phyloP scores from a whole-genome alignment of 495 filamentous ascomycete genomes.

The Trichoderma reesei region DNA sequence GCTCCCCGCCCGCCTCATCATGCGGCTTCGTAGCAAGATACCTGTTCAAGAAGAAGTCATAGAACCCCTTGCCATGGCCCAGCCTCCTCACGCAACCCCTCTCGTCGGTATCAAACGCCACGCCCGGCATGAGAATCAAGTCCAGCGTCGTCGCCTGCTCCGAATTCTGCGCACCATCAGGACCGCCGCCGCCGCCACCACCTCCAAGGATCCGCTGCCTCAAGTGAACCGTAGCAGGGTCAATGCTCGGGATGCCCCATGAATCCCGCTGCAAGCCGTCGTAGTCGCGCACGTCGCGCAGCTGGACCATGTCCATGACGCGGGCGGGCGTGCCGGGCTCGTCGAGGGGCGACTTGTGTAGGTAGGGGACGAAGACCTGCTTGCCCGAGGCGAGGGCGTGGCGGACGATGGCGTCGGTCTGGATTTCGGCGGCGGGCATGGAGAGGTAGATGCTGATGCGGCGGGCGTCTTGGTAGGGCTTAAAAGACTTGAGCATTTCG shows the following conservation, averaged over 20 bases:
- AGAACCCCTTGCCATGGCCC: conserved; percentile 94
- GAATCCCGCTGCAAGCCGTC: conserved; percentile 61
- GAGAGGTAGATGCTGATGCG: conserved; percentile 82
- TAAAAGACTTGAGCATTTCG: conserved; percentile 42
- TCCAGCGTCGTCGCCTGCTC: conserved; percentile 49
- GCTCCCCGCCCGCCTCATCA: conserved; percentile 20
- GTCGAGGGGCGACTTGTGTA: conserved; percentile 48
- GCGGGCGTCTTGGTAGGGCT: conserved; percentile 55
- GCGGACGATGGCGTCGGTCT: conserved; percentile 67
- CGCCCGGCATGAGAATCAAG: conserved; percentile 83
- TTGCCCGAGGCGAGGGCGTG: conserved; percentile 72
- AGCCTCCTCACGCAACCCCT: conserved; percentile 53
- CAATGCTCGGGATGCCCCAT: conserved; percentile 87
- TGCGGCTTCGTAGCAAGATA: conserved; percentile 41
- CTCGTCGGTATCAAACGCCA: conserved; percentile 69
- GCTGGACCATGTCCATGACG: conserved; percentile 88
- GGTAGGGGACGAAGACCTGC: conserved; percentile 82
- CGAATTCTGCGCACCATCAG: conserved; percentile 33
- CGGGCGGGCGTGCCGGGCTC: conserved; percentile 40
- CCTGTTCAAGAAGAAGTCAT: conserved; percentile 80
- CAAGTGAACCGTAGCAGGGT: conserved; percentile 45
- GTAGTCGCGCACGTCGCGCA: conserved; percentile 65
- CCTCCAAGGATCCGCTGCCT: conserved; percentile 63
- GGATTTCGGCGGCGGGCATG: conserved; percentile 78
- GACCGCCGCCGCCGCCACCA: conserved; percentile 39